Conservation (phyloP, 371 early-diverging fungal species). For the Syncephalastrum contaminatum region DNA sequence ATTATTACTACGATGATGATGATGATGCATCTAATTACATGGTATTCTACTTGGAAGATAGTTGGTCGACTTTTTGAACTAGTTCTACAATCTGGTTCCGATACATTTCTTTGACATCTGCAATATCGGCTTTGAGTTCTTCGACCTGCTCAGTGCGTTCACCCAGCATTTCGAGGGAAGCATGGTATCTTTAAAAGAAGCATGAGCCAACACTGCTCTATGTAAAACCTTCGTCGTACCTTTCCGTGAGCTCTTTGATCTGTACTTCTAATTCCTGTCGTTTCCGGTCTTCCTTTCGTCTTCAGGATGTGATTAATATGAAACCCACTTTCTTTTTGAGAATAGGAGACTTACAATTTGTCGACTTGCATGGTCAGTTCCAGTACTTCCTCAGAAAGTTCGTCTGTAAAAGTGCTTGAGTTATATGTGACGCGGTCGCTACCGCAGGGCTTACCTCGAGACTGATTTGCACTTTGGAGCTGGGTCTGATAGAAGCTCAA, state of each 20-base stretch:
- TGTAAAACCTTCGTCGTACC: constrained; percentile 16
- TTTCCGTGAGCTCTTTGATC: constrained; percentile 39
- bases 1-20: neutral
- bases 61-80: constrained; percentile 47
- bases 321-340: neutral
- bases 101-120: constrained; percentile 80
- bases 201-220: neutral
- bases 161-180: constrained; percentile 84
- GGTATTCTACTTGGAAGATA: constrained; percentile 3
- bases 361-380: constrained; percentile 63
- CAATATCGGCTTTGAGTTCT: constrained; percentile 80
- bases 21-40: constrained; percentile 15
- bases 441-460: constrained; percentile 48
- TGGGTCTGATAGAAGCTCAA: constrained; percentile 68
- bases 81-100: constrained; percentile 74
- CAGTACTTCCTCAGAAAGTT: constrained; percentile 73
- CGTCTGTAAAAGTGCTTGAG: constrained; percentile 46
- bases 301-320: neutral
- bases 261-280: constrained; percentile 33
- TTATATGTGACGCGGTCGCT: constrained; percentile 8
- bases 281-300: constrained; percentile 26
- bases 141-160: constrained; percentile 86
- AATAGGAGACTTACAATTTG: constrained; percentile 38
- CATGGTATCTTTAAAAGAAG: constrained; percentile 59
- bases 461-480: constrained; percentile 59